phyloP scores from a whole-genome alignment of 2,329 filamentous ascomycete genomes.

The Teratosphaeria zuluensis region DNA sequence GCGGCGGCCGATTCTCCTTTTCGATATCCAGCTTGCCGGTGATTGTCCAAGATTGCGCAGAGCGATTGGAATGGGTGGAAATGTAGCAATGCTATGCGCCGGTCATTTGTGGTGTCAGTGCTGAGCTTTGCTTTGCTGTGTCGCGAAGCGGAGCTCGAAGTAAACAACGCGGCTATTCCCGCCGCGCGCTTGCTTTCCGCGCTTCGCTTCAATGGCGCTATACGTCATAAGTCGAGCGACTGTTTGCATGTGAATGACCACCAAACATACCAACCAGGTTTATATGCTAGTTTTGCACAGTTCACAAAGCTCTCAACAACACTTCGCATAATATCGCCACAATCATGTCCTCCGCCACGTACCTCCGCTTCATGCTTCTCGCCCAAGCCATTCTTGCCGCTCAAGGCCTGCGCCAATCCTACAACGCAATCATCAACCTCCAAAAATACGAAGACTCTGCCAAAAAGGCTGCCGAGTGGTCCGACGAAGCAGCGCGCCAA shows the following conservation, averaged over 20 bases:
- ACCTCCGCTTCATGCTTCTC: constrained; percentile 26
- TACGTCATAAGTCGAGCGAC: not conserved
- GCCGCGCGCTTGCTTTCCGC: not conserved
- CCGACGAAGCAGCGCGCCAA: constrained; percentile 32
- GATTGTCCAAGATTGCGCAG: not conserved
- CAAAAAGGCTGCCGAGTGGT: constrained; percentile 38
- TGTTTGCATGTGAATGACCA: not conserved
- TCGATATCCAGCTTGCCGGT: constrained; percentile 16
- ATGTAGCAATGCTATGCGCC: not conserved
- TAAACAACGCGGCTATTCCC: not conserved
- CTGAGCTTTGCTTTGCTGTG: not conserved
- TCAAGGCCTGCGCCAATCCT: constrained; percentile 36
- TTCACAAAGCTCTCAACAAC: not conserved
- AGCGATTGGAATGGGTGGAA: not conserved
- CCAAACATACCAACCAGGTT: not conserved
- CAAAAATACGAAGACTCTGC: constrained; percentile 36
- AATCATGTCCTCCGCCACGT: constrained; percentile 1
- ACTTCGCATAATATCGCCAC: not conserved
- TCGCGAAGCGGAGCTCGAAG: not conserved
- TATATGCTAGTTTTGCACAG: not conserved
- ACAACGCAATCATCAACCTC: constrained; percentile 35
- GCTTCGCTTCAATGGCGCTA: not conserved
- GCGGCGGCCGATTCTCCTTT: constrained; percentile 20
- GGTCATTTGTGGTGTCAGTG: not conserved
- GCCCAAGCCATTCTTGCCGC: constrained; percentile 31